These are phyloP conservation scores for Penicillium canescens DNA, from an alignment of 495 filamentous ascomycete genomes.

Conservation along the genomic window DNA sequence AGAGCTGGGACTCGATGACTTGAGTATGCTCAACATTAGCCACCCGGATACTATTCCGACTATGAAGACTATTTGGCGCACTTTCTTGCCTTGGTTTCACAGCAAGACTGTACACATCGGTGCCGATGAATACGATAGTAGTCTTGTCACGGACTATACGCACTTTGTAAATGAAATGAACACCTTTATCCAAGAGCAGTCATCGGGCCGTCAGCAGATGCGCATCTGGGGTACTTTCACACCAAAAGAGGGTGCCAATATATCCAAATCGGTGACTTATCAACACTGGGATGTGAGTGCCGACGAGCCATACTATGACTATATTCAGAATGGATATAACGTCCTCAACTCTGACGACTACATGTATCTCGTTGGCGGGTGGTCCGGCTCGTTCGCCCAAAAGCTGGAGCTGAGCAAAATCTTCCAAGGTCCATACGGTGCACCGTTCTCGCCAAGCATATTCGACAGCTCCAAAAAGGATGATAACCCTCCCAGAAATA, in stretches of 20 bases:
- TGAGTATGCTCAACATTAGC: conserved; percentile 52
- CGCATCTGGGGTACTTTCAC: conserved; percentile 57
- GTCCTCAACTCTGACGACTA: conserved; percentile 54
- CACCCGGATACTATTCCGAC: conserved; percentile 52
- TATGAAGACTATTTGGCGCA: conserved; percentile 51
- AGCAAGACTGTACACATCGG: conserved; percentile 54
- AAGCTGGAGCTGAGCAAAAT: conserved; percentile 33
- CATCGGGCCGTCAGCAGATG: conserved; percentile 32
- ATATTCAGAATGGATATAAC: conserved; percentile 49
- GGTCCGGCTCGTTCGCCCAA: conserved; percentile 45
- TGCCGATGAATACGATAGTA: conserved; percentile 50
- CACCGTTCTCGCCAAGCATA: conserved; percentile 42
- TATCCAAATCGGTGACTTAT: conserved; percentile 44
- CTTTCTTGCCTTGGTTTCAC: conserved; percentile 53
- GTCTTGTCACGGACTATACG: conserved; percentile 43
- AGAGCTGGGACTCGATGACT: conserved; percentile 44
- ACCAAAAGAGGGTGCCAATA: conserved; percentile 39
- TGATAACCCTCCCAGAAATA: conserved; percentile 43
- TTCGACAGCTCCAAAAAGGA: conserved; percentile 45
- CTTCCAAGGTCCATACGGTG: conserved; percentile 46
- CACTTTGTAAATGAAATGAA: conserved; percentile 49
- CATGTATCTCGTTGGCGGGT: conserved; percentile 51
- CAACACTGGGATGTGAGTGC: conserved; percentile 50
- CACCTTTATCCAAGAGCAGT: conserved; percentile 37
- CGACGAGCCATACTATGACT: conserved; percentile 47